Evolutionary conservation across 306 rosid genomes (phyloP), one percentile per base, ranked within the genome.

Genomic region (Mucuna pruriens): DNA sequence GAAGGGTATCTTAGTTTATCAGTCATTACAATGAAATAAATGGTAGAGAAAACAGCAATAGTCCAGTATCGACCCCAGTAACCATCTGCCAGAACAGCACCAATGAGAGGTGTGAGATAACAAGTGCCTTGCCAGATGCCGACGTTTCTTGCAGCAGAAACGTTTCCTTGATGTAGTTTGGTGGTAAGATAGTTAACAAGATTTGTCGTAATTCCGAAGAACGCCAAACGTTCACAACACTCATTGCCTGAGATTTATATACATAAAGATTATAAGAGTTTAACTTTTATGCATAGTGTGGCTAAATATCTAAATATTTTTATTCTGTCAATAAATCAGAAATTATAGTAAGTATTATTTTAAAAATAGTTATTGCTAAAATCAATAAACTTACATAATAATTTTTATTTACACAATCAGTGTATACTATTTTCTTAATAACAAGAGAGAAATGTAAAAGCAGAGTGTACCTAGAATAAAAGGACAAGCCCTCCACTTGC

Each of bases 61-160:
- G 98, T 95, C 97, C 98, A 91, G 79, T 91, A 95, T 90, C 97
- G 82, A 79, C 98, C 98, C 97, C 91, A 95, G 81, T 90, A 95
- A 79, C 94, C 91, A 90, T 95, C 98, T 13, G 97, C 97, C 52
- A 92, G 49, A 63, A 95, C 77, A 80, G 98, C 98, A 75, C 92
- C 98, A 82, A 95, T 82, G 19, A 92, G 92, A 83, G 98, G 97
- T 46, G 97, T 89, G 67, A 95, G 97, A 92, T 92, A 95, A 78
- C 97, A 95, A 84, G 98, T 92, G 65, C 97, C 98, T 74, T 87
- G 91, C 97, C 97, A 95, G 45, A 90, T 92, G 80, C 91, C 91
- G 61, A 92, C 88, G 80, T 83, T 95, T 87, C 90, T 92, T n/a
- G 98, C 98, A 36, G 97, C 97, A 29, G 90, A 68, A 17, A 85